phyloP scores from a whole-genome alignment of 2,329 filamentous ascomycete genomes.

The Nemania bipapillata region DNA sequence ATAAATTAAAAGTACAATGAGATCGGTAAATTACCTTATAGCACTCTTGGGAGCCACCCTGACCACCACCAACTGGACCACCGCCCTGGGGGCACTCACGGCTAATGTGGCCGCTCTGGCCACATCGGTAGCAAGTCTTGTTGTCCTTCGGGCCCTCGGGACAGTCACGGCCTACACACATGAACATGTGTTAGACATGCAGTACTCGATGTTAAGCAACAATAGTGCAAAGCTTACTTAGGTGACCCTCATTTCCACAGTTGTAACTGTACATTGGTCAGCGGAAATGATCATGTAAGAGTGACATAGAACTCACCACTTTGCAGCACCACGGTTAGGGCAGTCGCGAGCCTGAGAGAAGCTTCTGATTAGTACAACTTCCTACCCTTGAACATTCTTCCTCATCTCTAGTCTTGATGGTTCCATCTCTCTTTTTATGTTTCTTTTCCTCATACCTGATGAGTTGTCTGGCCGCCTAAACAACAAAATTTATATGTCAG shows the following conservation, averaged over 20 bases:
- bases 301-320: constrained; percentile 70
- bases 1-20: background rate
- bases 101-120: constrained; percentile 87
- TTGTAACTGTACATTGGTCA: constrained; percentile 52
- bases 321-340: constrained; percentile 83
- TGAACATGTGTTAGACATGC: constrained; percentile 39
- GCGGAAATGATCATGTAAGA: background rate
- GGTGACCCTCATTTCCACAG: constrained; percentile 72
- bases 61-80: constrained; percentile 57
- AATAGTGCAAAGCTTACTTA: constrained; percentile 67
- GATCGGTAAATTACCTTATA: constrained; percentile 74
- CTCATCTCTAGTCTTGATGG: constrained; percentile 13
- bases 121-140: constrained; percentile 81
- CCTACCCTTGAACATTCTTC: constrained; percentile 27
- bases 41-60: constrained; percentile 72
- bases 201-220: constrained; percentile 20
- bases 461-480: constrained; percentile 76
- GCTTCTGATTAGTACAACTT: constrained; percentile 45
- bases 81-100: constrained; percentile 78
- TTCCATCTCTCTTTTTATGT: constrained; percentile 35
- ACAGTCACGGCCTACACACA: constrained; percentile 82
- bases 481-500: constrained; percentile 45
- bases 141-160: constrained; percentile 87
- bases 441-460: constrained; percentile 70
- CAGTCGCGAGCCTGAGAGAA: constrained; percentile 78